Evolutionary conservation across 371 early-diverging fungal species (phyloP).

Genomic region (Actinomucor elegans): DNA sequence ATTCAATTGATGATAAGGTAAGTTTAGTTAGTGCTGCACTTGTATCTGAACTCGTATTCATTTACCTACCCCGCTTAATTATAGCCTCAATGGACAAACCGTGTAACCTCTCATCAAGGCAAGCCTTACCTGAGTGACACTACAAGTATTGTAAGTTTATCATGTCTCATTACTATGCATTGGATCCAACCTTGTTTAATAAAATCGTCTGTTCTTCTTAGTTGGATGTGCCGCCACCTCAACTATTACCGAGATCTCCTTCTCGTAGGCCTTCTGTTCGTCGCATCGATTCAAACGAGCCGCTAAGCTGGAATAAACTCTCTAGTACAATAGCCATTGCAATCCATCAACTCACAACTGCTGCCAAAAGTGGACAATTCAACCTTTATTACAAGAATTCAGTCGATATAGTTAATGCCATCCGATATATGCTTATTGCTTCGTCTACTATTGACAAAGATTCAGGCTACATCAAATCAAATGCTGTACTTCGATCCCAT

Average conservation of each 20-base stretch:
- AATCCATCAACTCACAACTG: constrained; percentile 63
- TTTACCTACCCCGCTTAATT: neutral
- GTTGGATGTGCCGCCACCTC: constrained; percentile 2
- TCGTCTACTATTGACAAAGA: constrained; percentile 72
- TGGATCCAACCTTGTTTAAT: no score
- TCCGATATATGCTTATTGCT: constrained; percentile 81
- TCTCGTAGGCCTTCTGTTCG: constrained; percentile 20
- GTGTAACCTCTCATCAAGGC: constrained; percentile 57
- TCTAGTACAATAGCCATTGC: constrained; percentile 61
- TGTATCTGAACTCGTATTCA: neutral
- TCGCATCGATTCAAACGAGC: constrained; percentile 19
- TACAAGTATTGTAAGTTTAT: constrained; percentile 3
- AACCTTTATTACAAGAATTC: constrained; percentile 52
- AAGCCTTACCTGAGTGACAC: constrained; percentile 39
- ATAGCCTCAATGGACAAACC: constrained; percentile 52
- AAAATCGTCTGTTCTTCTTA: neutral
- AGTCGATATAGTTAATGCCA: constrained; percentile 68
- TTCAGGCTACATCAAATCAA: constrained; percentile 52
- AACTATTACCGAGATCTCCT: constrained; percentile 16
- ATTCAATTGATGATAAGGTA: constrained; percentile 7
- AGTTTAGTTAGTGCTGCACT: neutral
- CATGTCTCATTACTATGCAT: no score
- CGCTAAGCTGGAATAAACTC: constrained; percentile 64
- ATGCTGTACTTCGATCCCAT: constrained; percentile 64
- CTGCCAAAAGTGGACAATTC: constrained; percentile 52